Evolutionary conservation across 208 protist genomes (phyloP).

Genomic region (Lotmaria passim): DNA sequence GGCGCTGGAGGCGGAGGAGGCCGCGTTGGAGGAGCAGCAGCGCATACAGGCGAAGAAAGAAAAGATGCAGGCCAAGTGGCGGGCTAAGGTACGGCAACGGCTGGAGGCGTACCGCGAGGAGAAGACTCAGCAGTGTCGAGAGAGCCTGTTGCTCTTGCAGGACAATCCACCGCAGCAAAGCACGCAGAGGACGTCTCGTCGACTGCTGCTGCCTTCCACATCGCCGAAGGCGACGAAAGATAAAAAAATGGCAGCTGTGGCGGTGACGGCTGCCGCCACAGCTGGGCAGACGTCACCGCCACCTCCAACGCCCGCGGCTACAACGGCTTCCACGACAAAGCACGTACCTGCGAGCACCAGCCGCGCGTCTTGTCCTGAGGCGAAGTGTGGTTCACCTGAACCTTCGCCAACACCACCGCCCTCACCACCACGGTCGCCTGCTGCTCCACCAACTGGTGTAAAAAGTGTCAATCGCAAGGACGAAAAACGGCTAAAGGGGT

Average conservation of each 20-base stretch:
- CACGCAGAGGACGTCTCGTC: neutral
- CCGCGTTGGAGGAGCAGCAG: conserved; percentile 22
- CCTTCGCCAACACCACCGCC: neutral
- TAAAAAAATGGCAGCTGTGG: neutral
- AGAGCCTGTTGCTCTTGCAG: neutral
- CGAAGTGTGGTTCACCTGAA: neutral
- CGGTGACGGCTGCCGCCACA: neutral
- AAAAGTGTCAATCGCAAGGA: neutral
- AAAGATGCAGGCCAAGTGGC: conserved; percentile 21
- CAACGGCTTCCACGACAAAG: neutral
- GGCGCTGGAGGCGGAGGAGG: conserved; percentile 49
- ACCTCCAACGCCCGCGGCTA: neutral
- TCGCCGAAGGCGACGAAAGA: neutral
- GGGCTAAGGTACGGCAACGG: conserved; percentile 16
- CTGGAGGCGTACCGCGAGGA: conserved; percentile 20
- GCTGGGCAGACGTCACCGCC: neutral
- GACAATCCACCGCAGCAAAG: neutral
- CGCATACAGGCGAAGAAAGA: conserved; percentile 15
- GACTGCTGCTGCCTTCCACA: neutral
- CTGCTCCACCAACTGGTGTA: neutral
- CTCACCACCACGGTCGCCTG: neutral
- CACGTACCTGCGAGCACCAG: neutral
- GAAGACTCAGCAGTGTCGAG: neutral
- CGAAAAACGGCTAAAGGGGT: neutral
- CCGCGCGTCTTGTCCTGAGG: neutral